These are phyloP conservation scores for Heterobasidion occidentale DNA, from an alignment of 1,284 basidiomycete species.

Conservation along the genomic window DNA sequence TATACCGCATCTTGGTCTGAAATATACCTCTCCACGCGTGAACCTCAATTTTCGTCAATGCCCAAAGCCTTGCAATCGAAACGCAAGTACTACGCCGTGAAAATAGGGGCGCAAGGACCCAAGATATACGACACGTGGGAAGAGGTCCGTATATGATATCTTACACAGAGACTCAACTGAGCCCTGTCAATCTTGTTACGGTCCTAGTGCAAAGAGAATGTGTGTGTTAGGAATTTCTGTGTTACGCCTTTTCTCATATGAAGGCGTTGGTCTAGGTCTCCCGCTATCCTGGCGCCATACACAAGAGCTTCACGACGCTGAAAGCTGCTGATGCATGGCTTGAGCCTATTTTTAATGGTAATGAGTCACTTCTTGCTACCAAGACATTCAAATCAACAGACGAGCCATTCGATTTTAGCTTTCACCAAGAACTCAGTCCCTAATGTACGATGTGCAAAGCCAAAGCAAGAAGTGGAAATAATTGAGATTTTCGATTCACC, in stretches of 20 bases:
- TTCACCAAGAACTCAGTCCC: too few relatives aligned
- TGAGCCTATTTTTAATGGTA: neutral
- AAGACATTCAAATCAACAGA: too few relatives aligned
- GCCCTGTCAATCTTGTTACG: neutral
- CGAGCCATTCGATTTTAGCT: too few relatives aligned
- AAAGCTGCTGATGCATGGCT: slow-evolving; percentile 41
- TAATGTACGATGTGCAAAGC: too few relatives aligned
- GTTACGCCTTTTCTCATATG: neutral
- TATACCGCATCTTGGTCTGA: neutral
- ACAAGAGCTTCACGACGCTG: slow-evolving; percentile 38
- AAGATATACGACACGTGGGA: slow-evolving; percentile 48
- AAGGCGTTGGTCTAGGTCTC: slow-evolving; percentile 28
- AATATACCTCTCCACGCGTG: neutral
- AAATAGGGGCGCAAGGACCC: slow-evolving; percentile 42
- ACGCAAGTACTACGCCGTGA: slow-evolving; percentile 50
- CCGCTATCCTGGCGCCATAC: slow-evolving; percentile 36
- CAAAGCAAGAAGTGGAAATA: neutral
- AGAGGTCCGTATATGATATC: slow-evolving; percentile 25
- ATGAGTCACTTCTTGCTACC: neutral
- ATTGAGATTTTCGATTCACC: neutral
- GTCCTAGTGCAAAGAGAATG: slow-evolving; percentile 33
- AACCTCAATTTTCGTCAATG: neutral
- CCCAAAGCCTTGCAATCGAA: neutral
- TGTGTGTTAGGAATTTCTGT: slow-evolving; percentile 11
- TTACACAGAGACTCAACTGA: neutral